These are phyloP conservation scores for Pythium rishiriense DNA, from an alignment of 352 stramenopile genomes.

Conservation along the genomic window DNA sequence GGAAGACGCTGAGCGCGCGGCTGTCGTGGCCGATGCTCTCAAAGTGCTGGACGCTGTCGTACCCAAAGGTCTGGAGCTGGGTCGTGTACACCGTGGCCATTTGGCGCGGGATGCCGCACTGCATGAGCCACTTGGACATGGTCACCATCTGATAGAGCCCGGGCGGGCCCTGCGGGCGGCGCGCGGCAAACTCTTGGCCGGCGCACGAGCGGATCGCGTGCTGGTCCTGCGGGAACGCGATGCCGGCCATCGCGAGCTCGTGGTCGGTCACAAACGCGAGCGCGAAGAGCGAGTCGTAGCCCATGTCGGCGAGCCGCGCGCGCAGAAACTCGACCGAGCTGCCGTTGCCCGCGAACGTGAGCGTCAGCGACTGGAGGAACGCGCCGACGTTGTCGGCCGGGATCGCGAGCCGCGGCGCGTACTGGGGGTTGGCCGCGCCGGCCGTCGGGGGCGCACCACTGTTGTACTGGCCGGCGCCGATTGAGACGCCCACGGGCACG, in stretches of 20 bases:
- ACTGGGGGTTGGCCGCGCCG: constrained; percentile 17
- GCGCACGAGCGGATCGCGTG: constrained; percentile 48
- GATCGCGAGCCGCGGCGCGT: constrained; percentile 18
- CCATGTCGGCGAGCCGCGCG: constrained; percentile 48
- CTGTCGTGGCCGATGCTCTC: constrained; percentile 36
- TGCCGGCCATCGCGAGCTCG: constrained; percentile 48
- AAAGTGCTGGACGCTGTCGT: constrained; percentile 56
- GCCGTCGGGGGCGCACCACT: neutral
- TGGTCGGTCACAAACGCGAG: constrained; percentile 51
- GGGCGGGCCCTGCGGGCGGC: constrained; percentile 40
- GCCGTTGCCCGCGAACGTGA: constrained; percentile 37
- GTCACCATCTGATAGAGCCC: constrained; percentile 40
- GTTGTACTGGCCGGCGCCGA: constrained; percentile 1
- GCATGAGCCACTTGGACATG: constrained; percentile 63
- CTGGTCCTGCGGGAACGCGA: constrained; percentile 41
- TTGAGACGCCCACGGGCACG: constrained; percentile 9
- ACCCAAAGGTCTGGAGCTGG: constrained; percentile 55
- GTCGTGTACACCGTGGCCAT: constrained; percentile 58
- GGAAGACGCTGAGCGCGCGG: constrained; percentile 23
- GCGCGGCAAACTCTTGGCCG: constrained; percentile 43
- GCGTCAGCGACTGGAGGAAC: constrained; percentile 55
- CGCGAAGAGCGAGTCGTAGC: constrained; percentile 59
- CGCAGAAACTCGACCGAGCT: constrained; percentile 31
- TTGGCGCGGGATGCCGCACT: constrained; percentile 49
- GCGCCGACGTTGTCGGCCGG: constrained; percentile 38